Conservation (phyloP, 139 green algal genomes). For the Ettlia oleoabundans region DNA sequence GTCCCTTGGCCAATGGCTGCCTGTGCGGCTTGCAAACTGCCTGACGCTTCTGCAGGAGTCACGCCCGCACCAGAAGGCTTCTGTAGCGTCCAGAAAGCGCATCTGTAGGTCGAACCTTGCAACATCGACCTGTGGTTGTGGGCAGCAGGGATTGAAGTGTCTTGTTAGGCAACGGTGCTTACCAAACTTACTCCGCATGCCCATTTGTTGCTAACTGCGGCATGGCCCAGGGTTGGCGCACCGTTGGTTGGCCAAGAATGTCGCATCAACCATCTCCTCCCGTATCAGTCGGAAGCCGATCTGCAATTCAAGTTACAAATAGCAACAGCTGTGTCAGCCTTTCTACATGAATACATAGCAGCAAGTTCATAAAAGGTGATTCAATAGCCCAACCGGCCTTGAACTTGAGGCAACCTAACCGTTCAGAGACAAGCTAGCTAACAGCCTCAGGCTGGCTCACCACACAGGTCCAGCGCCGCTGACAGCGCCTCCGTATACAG, state of each 20-base stretch:
- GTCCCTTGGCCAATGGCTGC: not conserved
- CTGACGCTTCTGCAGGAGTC: conserved; percentile 41
- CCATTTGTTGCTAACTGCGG: not conserved
- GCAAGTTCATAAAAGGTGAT: not conserved
- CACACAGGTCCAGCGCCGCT: no score
- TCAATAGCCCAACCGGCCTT: no score
- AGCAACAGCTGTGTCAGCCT: no score
- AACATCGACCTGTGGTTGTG: conserved; percentile 36
- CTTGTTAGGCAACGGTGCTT: not conserved
- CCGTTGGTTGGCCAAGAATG: conserved; percentile 44
- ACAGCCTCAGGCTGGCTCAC: no score
- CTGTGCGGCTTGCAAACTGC: not conserved
- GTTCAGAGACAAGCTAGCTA: no score
- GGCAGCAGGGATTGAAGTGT: not conserved
- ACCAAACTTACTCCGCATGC: not conserved
- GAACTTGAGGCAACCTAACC: no score
- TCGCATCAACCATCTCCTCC: conserved; percentile 29
- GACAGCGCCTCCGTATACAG: no score
- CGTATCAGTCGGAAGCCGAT: conserved; percentile 35
- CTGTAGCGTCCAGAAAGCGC: conserved; percentile 54
- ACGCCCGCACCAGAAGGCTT: no score
- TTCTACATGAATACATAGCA: no score
- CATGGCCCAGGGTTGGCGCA: not conserved
- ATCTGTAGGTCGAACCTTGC: conserved; percentile 43
- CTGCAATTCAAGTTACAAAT: not conserved